Conservation (phyloP, 768 basidiomycete genomes). For the Collybia sordida region DNA sequence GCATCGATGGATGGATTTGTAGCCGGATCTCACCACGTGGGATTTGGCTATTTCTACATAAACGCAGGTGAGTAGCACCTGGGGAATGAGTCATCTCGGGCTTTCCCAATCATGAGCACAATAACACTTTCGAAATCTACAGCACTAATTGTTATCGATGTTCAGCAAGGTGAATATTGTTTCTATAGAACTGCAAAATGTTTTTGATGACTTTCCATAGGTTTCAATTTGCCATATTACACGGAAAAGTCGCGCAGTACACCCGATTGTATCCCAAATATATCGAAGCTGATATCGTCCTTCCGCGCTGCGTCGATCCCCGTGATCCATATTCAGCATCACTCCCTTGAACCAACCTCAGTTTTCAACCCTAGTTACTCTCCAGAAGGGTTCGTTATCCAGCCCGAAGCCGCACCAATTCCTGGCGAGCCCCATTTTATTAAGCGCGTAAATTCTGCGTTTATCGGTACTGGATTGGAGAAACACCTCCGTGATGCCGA, state of each 20-base stretch:
- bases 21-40: too few species aligned
- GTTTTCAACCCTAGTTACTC: slow-evolving; percentile 10
- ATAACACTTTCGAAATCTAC: neutral
- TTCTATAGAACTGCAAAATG: neutral
- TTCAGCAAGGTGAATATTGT: slow-evolving; percentile 13
- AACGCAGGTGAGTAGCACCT: too few species aligned
- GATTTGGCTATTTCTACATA: too few species aligned
- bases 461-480: slow-evolving; percentile 24
- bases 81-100: too few species aligned
- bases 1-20: too few species aligned
- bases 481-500: slow-evolving; percentile 10
- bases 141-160: slow-evolving; percentile 17
- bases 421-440: slow-evolving; percentile 17
- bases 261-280: neutral
- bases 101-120: too few species aligned
- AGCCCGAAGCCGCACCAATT: slow-evolving; percentile 12
- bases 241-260: neutral
- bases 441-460: slow-evolving; percentile 21
- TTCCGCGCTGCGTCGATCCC: slow-evolving; percentile 16
- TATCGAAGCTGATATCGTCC: slow-evolving; percentile 10
- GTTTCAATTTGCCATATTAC: slow-evolving; percentile 9
- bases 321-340: slow-evolving; percentile 20
- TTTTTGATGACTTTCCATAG: neutral
- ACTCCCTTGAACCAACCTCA: slow-evolving; percentile 9
- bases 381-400: slow-evolving; percentile 13